Conservation (phyloP, 148 eudicot species). For the Polygonum aviculare region DNA sequence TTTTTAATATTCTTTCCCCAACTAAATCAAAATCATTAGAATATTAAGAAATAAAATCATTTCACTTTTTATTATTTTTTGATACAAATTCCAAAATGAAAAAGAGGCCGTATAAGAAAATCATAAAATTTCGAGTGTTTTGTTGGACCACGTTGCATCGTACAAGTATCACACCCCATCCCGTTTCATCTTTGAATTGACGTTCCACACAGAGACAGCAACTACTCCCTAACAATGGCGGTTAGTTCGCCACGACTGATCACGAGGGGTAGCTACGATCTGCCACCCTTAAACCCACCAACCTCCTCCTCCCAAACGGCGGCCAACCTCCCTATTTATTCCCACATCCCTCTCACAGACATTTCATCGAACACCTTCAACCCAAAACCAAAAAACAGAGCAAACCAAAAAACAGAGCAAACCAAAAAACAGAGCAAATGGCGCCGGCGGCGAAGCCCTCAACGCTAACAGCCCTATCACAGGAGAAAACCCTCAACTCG, state of each 20-base stretch:
- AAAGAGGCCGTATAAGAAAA: too few species aligned
- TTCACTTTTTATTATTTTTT: too few species aligned
- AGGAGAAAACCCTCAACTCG: constrained; percentile 29
- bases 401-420: constrained; percentile 7
- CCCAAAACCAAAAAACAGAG: not conserved
- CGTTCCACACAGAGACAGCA: not conserved
- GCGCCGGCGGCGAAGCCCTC: constrained; percentile 26
- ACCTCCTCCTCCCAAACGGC: not conserved
- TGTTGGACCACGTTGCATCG: not conserved
- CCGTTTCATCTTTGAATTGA: not conserved
- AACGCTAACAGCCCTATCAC: constrained; percentile 41
- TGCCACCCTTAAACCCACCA: not conserved
- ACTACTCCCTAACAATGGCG: not conserved
- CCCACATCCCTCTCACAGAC: not conserved
- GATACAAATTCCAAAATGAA: too few species aligned
- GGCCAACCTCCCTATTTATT: not conserved
- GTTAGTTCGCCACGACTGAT: not conserved
- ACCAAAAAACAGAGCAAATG: constrained; percentile 18
- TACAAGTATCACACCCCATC: not conserved
- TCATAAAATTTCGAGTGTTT: not conserved
- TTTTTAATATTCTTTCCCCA: too few species aligned
- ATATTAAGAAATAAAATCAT: too few species aligned
- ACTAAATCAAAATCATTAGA: too few species aligned
- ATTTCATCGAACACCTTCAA: not conserved
- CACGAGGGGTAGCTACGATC: constrained; percentile 3